A percentile compares a stretch with the other conserved stretches of the same genome.
phyloP scores from a whole-genome alignment of 345 rosid genomes.

The Populus deltoides region DNA sequence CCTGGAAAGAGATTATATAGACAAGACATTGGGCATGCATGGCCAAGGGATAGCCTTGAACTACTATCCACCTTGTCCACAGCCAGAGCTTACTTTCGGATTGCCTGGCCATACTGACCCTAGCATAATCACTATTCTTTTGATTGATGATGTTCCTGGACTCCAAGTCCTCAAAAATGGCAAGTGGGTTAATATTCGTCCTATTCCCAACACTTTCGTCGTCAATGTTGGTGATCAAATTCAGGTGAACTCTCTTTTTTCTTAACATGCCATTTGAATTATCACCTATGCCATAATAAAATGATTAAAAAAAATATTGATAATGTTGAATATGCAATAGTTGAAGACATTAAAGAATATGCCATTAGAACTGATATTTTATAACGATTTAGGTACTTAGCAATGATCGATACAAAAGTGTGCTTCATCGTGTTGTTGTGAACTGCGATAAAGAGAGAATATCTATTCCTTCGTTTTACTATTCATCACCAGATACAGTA shows the following conservation, averaged over 20 bases:
- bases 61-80: constrained; percentile 78
- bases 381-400: constrained; percentile 33
- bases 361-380: neutral
- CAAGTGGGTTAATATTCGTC: constrained; percentile 63
- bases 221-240: constrained; percentile 81
- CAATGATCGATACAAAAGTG: constrained; percentile 57
- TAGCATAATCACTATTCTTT: constrained; percentile 60
- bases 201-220: constrained; percentile 57
- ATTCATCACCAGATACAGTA: constrained; percentile 48
- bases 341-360: too few species aligned
- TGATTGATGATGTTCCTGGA: constrained; percentile 73
- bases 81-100: constrained; percentile 71
- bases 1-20: constrained; percentile 42
- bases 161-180: constrained; percentile 59
- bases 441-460: constrained; percentile 42
- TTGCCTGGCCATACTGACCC: constrained; percentile 75
- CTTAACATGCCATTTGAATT: too few species aligned
- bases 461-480: constrained; percentile 51
- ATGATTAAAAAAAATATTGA: too few species aligned
- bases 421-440: constrained; percentile 54
- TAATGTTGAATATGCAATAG: too few species aligned
- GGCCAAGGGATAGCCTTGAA: constrained; percentile 88
- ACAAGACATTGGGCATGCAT: constrained; percentile 37
- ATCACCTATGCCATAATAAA: too few species aligned
- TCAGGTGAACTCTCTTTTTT: constrained; percentile 32